phyloP scores from a whole-genome alignment of 768 basidiomycete species.

The Pseudohyphozyma bogoriensis region DNA sequence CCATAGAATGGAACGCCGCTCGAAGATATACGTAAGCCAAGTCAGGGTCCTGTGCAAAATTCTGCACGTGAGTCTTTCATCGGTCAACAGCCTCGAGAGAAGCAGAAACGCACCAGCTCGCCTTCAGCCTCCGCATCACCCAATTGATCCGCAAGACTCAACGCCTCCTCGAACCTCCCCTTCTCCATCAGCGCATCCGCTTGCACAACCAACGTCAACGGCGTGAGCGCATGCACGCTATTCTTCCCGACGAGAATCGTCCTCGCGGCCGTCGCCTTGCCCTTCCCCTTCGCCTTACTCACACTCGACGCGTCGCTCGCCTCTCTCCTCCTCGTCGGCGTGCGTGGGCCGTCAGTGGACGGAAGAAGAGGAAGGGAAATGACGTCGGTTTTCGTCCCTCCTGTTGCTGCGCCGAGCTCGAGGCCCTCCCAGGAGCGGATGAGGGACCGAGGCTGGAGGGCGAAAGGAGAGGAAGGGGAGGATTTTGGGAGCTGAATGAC shows the following conservation, averaged over 20 bases:
- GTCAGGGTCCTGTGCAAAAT: slow-evolving; percentile 6
- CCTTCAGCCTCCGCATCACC: background rate
- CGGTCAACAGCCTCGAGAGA: no score
- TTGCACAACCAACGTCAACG: slow-evolving; percentile 24
- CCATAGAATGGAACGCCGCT: slow-evolving; percentile 9
- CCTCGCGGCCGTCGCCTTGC: background rate
- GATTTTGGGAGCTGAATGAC: slow-evolving; percentile 42
- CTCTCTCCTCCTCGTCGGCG: background rate
- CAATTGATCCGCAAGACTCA: background rate
- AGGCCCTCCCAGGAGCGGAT: background rate
- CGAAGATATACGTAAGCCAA: slow-evolving; percentile 19
- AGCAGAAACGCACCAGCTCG: no score
- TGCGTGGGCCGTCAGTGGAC: background rate
- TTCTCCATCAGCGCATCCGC: slow-evolving; percentile 25
- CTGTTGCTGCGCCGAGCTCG: slow-evolving; percentile 9
- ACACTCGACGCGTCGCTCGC: background rate
- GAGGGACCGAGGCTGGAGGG: slow-evolving; percentile 8
- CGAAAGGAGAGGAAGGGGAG: background rate
- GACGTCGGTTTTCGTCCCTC: slow-evolving; percentile 3
- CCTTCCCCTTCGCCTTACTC: background rate
- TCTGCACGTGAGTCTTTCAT: no score
- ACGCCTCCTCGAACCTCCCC: slow-evolving; percentile 20
- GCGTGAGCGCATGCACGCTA: slow-evolving; percentile 14
- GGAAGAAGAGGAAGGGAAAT: background rate
- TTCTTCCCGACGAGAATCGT: slow-evolving; percentile 21